These are phyloP conservation scores for Cladophialophora carrionii DNA, from an alignment of 2,329 filamentous ascomycete genomes.

Conservation along the genomic window DNA sequence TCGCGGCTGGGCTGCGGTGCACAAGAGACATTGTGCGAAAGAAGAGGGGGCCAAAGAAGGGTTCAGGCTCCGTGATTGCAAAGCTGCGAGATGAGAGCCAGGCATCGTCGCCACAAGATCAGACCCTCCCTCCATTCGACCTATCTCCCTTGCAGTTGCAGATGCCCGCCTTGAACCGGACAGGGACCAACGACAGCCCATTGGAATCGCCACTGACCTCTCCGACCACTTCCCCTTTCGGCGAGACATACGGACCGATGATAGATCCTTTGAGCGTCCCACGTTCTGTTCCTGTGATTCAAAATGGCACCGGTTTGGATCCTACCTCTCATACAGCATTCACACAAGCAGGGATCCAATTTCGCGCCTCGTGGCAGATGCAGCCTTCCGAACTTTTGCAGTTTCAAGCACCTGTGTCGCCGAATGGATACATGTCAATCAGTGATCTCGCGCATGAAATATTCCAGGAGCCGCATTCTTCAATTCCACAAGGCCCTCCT, in stretches of 20 bases:
- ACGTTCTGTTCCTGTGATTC: conserved; percentile 34
- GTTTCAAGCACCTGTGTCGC: conserved; percentile 34
- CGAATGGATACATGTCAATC: conserved; percentile 36
- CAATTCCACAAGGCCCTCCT: conserved; percentile 3
- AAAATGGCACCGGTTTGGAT: conserved; percentile 32
- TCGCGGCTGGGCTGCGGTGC: conserved; percentile 34
- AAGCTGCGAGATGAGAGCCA: conserved; percentile 37
- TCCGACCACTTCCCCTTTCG: conserved; percentile 30
- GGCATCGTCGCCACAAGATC: conserved; percentile 29
- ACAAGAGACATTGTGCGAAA: conserved; percentile 38
- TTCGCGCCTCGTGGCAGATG: conserved; percentile 38
- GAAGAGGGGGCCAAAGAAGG: conserved; percentile 39
- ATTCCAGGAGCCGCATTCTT: conserved; percentile 30
- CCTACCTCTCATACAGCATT: conserved; percentile 34
- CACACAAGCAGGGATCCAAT: conserved; percentile 34
- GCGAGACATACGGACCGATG: conserved; percentile 27
- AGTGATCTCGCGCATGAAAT: conserved; percentile 39
- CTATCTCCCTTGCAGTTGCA: conserved; percentile 35
- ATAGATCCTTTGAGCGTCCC: conserved; percentile 30
- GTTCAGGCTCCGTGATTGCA: conserved; percentile 39
- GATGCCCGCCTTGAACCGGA: conserved; percentile 30
- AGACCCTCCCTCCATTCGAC: conserved; percentile 36
- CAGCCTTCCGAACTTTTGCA: conserved; percentile 35
- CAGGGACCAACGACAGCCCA: conserved; percentile 32
- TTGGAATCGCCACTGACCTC: conserved; percentile 34